These are phyloP conservation scores for Saussurea involucrata DNA, from an alignment of 129 eudicot genomes.

Conservation along the genomic window DNA sequence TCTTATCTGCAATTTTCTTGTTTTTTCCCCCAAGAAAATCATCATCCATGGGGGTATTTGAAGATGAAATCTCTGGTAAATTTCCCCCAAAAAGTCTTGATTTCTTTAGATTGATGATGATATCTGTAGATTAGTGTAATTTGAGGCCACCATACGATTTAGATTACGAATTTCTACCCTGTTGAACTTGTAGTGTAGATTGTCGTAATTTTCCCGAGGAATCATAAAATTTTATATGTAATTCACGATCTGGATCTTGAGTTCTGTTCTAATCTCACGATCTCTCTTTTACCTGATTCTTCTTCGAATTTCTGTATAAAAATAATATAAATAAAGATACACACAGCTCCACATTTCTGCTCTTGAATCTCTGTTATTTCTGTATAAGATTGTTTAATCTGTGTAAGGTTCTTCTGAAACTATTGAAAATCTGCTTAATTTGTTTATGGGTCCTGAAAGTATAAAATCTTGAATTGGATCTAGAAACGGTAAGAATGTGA, in stretches of 20 bases:
- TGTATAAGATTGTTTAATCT: not conserved
- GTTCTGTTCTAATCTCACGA: constrained; percentile 21
- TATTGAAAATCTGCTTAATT: not conserved
- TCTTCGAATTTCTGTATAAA: constrained; percentile 7
- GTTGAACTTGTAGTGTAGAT: not conserved
- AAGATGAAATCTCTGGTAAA: not conserved
- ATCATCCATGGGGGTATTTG: constrained; percentile 5
- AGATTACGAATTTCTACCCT: not conserved
- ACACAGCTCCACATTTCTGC: constrained; percentile 13
- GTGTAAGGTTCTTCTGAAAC: not conserved
- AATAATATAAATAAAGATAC: constrained; percentile 9
- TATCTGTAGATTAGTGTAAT: constrained; percentile 26
- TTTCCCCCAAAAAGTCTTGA: constrained; percentile 9
- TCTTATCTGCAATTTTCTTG: constrained; percentile 10
- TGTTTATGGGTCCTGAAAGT: not conserved
- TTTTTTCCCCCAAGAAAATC: constrained; percentile 8
- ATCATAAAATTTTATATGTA: constrained; percentile 5
- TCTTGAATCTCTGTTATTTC: not conserved
- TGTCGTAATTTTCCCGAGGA: constrained; percentile 6
- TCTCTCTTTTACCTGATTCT: not conserved
- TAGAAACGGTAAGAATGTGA: too few species aligned
- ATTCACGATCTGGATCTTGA: constrained; percentile 19
- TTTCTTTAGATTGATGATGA: constrained; percentile 11
- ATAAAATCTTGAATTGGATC: too few species aligned
- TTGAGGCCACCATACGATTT: not conserved